Conservation (phyloP, 352 stramenopile species). For the Blastocystis sp. region DNA sequence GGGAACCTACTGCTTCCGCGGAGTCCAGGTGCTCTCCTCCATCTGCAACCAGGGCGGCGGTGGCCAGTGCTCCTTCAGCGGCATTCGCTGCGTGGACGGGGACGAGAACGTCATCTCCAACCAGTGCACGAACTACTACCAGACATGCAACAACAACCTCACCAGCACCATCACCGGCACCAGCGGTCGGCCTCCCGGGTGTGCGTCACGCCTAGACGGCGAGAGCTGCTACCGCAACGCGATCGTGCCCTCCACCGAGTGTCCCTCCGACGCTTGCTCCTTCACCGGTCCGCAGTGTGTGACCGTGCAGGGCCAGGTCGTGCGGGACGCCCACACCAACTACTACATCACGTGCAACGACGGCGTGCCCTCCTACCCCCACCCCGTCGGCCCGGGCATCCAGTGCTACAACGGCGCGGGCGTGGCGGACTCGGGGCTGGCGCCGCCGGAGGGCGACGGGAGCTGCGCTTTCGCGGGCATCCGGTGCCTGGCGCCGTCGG, state of each 20-base stretch:
- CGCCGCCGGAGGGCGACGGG: not conserved
- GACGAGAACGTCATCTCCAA: constrained; percentile 59
- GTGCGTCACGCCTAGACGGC: not conserved
- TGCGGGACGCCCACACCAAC: constrained; percentile 49
- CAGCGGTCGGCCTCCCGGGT: constrained; percentile 4
- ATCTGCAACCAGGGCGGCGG: constrained; percentile 60
- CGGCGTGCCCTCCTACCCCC: constrained; percentile 56
- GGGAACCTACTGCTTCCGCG: constrained; percentile 65
- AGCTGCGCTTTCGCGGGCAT: constrained; percentile 66
- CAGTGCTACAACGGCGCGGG: constrained; percentile 63
- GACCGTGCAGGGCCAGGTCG: constrained; percentile 38
- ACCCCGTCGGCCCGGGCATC: constrained; percentile 45
- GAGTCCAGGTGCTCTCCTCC: constrained; percentile 30
- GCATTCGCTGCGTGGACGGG: constrained; percentile 59
- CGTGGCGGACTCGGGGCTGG: constrained; percentile 4
- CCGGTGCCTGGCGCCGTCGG: constrained; percentile 7
- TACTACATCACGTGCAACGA: constrained; percentile 52
- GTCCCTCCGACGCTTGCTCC: constrained; percentile 24
- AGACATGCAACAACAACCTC: not conserved
- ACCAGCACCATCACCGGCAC: constrained; percentile 4
- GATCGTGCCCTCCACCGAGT: constrained; percentile 35
- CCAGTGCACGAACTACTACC: constrained; percentile 62
- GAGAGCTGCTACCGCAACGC: constrained; percentile 34
- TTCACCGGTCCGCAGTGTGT: constrained; percentile 57
- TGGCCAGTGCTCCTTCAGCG: constrained; percentile 51